phyloP scores from a whole-genome alignment of 768 basidiomycete species.

The Tylopilus vinaceipallidus region DNA sequence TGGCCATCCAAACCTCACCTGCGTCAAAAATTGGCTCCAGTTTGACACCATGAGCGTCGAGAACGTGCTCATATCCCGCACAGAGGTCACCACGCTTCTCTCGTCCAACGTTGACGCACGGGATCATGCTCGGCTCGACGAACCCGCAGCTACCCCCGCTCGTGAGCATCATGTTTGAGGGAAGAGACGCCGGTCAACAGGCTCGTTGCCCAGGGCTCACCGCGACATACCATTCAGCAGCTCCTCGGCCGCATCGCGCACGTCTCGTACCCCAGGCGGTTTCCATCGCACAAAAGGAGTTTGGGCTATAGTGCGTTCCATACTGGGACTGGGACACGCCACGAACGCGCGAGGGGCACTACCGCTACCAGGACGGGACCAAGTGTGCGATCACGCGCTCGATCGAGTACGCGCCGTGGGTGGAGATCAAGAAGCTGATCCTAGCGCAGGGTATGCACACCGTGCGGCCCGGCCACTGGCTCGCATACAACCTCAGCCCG shows the following conservation, averaged over 20 bases:
- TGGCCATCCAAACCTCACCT: no score
- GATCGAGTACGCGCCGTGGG: conserved; percentile 87
- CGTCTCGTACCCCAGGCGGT: conserved; percentile 69
- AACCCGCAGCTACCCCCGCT: conserved; percentile 70
- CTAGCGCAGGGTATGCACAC: conserved; percentile 85
- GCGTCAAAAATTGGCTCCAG: conserved; percentile 93
- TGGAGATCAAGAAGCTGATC: conserved; percentile 97
- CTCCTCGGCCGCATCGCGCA: conserved; percentile 65
- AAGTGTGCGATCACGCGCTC: conserved; percentile 91
- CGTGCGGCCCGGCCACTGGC: conserved; percentile 85
- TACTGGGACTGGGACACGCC: conserved; percentile 97
- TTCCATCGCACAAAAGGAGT: conserved; percentile 74
- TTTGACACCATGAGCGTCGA: conserved; percentile 98
- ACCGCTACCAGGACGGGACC: conserved; percentile 96
- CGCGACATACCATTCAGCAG: conserved; percentile 47
- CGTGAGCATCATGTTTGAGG: conserved; percentile 78
- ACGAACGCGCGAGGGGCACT: conserved; percentile 93
- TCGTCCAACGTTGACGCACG: conserved; percentile 95
- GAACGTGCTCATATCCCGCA: conserved; percentile 90
- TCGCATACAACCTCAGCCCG: conserved; percentile 94
- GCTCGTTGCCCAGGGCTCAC: conserved; percentile 55
- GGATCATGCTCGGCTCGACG: conserved; percentile 95
- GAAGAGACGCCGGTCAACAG: conserved; percentile 68
- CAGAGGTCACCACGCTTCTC: conserved; percentile 96
- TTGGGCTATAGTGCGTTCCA: conserved; percentile 67